A percentile compares a stretch with the other conserved stretches of the same genome.
These are phyloP conservation scores for Neurospora sp. DNA, from an alignment of 495 filamentous ascomycete genomes.

Conservation along the genomic window DNA sequence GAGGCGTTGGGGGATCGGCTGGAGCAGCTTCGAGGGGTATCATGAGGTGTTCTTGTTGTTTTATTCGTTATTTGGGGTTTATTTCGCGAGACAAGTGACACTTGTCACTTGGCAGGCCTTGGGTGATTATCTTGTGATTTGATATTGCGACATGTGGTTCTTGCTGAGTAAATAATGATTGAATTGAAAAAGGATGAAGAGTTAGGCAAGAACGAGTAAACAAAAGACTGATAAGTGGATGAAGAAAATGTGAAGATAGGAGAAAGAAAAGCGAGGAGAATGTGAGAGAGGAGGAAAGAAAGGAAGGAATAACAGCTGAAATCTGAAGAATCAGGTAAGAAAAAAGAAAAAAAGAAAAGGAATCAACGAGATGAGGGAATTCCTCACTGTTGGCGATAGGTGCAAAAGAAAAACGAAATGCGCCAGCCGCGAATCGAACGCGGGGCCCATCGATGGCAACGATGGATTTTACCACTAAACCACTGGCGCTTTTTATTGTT, in stretches of 20 bases:
- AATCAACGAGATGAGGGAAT: background rate
- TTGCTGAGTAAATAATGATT: background rate
- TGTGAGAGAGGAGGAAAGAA: background rate
- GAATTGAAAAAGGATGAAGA: background rate
- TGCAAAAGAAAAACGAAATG: background rate
- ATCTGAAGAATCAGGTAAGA: background rate
- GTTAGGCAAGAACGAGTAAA: background rate
- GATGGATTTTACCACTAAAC: background rate
- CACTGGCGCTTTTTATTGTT: background rate
- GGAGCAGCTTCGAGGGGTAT: background rate
- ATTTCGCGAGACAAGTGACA: no score
- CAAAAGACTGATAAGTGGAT: background rate
- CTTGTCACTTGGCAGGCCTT: background rate
- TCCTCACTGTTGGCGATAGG: background rate
- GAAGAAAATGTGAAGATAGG: background rate
- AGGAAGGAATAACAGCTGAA: background rate
- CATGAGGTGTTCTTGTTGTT: constrained; percentile 17
- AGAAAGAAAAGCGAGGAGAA: background rate
- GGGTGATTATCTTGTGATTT: background rate
- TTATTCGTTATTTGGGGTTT: background rate
- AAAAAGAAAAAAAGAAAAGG: background rate
- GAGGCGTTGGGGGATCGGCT: constrained; percentile 26
- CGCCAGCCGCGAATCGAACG: background rate
- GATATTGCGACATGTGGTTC: background rate
- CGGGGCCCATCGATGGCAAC: background rate